Conservation (phyloP, 2,329 filamentous ascomycete species). For the Cladophialophora yegresii region DNA sequence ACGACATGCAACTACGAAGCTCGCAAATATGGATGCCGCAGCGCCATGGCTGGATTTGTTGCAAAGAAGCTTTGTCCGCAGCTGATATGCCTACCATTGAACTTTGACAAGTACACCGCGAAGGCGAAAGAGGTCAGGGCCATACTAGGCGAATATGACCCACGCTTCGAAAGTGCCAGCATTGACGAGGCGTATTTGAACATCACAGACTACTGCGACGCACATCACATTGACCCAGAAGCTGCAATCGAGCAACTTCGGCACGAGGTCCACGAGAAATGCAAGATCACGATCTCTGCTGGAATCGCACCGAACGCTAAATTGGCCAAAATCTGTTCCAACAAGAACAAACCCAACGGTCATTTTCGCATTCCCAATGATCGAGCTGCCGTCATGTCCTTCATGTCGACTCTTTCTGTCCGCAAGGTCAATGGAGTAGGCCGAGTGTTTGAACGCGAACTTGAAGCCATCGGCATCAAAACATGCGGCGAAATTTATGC, state of each 20-base stretch:
- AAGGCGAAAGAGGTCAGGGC: constrained; percentile 87
- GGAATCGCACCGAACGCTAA: constrained; percentile 93
- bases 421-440: constrained; percentile 96
- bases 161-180: constrained; percentile 86
- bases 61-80: constrained; percentile 91
- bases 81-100: constrained; percentile 76
- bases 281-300: constrained; percentile 85
- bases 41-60: constrained; percentile 94
- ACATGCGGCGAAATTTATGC: constrained; percentile 85
- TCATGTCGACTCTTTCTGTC: constrained; percentile 80
- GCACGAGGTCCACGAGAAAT: constrained; percentile 70
- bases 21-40: constrained; percentile 83
- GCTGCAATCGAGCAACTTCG: constrained; percentile 78
- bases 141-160: constrained; percentile 83
- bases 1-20: constrained; percentile 86
- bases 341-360: constrained; percentile 94
- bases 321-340: constrained; percentile 92
- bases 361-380: constrained; percentile 78
- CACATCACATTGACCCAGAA: constrained; percentile 67
- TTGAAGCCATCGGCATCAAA: constrained; percentile 82
- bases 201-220: constrained; percentile 79
- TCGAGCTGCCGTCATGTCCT: constrained; percentile 72
- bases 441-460: constrained; percentile 85
- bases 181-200: constrained; percentile 97
- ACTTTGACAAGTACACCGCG: constrained; percentile 85